Base-by-base conservation (phyloP, 331 rosid species). In the Pyrus hybrid region DNA sequence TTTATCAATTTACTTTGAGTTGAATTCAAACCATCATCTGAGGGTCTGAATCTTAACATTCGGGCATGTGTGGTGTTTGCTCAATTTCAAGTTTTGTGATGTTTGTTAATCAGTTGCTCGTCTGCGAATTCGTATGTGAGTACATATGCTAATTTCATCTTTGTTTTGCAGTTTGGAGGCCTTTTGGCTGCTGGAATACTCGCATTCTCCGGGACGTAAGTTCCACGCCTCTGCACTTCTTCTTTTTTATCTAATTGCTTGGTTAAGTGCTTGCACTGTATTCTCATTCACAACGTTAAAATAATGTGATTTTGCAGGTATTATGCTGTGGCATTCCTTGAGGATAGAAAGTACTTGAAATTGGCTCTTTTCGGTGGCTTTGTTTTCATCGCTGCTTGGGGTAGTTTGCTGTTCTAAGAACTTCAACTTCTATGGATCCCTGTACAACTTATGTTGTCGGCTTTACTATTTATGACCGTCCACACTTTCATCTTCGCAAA, bases 311-410 rank as follows among this genome's bases (percentile, higher is more conserved):
- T 9, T 33, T 86, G 72, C 63, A 94, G 98, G 90, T 91, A 97
- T 82, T 91, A 94, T 53, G 70, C 88, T 25, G 93, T 87, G n/a
- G 98, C 98, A 28, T 74, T 76, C n/a, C 89, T 88, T 33, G 99
- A 94, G 82, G 96, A 94, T 82, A 85, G 96, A 77, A 92, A 85
- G 75, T 88, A 87, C 68, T 79, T 91, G 61, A 75, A 72, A 12
- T 69, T 90, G 84, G 97, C 97, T 76, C 95, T 97, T 65, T 88
- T 82, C 80, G 99, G 97, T 5, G 97, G 99, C 28, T 82, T 94
- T 77, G 97, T 97, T 35, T 92, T 94, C 82, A 87, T 94, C 43
- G 97, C 92, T 67, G 99, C 95, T 77, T 88, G 99, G 99, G 96
- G 87, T 43, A 88, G 91, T 90, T 84, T 94, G 87, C 87, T 94